phyloP scores from a whole-genome alignment of 352 stramenopile genomes.

The Phytopythium oedochilum region DNA sequence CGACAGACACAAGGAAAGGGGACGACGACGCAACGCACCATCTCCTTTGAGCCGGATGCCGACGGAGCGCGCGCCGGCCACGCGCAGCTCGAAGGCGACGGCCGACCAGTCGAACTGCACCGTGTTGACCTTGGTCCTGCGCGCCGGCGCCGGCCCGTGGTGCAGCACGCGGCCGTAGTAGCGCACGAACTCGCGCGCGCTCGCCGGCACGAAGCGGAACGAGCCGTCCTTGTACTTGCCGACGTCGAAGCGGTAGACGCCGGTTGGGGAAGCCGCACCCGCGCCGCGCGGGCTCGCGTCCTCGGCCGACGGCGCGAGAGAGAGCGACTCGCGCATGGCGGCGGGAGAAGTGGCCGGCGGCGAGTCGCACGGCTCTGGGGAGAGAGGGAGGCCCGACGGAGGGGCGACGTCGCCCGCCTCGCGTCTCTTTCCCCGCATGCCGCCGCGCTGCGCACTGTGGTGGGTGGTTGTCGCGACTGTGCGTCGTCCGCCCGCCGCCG shows the following conservation, averaged over 20 bases:
- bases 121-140: constrained; percentile 81
- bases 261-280: constrained; percentile 12
- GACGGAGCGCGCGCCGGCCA: constrained; percentile 51
- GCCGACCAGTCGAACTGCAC: constrained; percentile 86
- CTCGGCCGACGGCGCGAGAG: not conserved
- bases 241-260: constrained; percentile 82
- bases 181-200: constrained; percentile 61
- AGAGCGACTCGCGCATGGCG: not conserved
- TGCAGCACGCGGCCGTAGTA: constrained; percentile 73
- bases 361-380: not conserved
- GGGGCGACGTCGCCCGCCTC: not conserved
- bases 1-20: too few species aligned
- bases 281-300: constrained; percentile 5
- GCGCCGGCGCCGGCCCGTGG: constrained; percentile 48
- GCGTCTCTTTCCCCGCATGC: constrained; percentile 1
- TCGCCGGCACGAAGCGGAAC: constrained; percentile 66
- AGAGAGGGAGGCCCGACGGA: not conserved
- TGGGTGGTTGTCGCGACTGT: too few species aligned
- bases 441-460: not conserved
- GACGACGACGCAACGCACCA: constrained; percentile 33
- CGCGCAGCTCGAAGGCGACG: constrained; percentile 59
- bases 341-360: not conserved
- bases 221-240: constrained; percentile 67
- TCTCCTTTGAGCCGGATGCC: constrained; percentile 83
- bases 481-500: not conserved